Conservation (phyloP, 331 rosid species). For the Acacia pycnantha region DNA sequence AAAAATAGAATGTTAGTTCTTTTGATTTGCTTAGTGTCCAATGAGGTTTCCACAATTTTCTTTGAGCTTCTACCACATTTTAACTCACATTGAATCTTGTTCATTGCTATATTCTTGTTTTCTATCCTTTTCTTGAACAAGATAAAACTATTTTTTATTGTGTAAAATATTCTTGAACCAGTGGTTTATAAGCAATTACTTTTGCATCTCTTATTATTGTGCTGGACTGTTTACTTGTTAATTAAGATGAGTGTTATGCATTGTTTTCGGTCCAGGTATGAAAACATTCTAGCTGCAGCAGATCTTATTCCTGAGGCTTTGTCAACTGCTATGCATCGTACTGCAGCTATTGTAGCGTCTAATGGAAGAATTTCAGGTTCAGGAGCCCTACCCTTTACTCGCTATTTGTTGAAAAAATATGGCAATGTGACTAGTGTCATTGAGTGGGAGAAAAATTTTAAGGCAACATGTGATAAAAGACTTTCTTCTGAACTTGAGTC, state of each 20-base stretch:
- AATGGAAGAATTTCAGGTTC: constrained; percentile 87
- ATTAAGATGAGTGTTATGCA: background rate
- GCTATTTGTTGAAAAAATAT: constrained; percentile 72
- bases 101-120: background rate
- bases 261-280: constrained; percentile 75
- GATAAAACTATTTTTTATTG: background rate
- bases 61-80: background rate
- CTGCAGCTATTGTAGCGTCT: constrained; percentile 63
- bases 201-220: constrained; percentile 18
- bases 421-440: constrained; percentile 62
- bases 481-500: constrained; percentile 83
- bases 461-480: constrained; percentile 73
- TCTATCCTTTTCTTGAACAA: background rate
- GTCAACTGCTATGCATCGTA: constrained; percentile 68
- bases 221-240: constrained; percentile 19
- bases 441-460: constrained; percentile 90
- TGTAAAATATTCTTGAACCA: background rate
- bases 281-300: constrained; percentile 73
- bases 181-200: background rate
- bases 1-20: background rate
- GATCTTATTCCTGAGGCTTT: constrained; percentile 86
- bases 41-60: background rate
- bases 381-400: constrained; percentile 58
- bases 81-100: background rate
- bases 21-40: background rate